phyloP scores from a whole-genome alignment of 2,329 filamentous ascomycete species.

The Magnaporthales sp. region DNA sequence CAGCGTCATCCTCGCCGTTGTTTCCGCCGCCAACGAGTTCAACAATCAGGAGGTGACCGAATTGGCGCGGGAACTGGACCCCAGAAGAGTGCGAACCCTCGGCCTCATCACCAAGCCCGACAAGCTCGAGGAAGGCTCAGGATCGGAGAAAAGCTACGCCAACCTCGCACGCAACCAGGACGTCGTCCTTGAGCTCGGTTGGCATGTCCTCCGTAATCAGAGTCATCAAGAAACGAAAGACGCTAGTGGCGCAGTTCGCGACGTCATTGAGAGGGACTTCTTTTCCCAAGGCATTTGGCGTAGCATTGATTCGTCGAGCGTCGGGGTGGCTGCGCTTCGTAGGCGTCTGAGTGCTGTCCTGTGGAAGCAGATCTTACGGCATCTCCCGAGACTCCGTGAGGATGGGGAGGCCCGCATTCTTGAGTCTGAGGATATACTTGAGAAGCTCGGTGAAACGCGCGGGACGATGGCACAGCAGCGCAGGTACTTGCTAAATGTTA shows the following conservation, averaged over 20 bases:
- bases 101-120: conserved; percentile 53
- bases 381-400: conserved; percentile 34
- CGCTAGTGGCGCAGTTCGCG: conserved; percentile 22
- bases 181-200: conserved; percentile 38
- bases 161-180: conserved; percentile 35
- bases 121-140: conserved; percentile 23
- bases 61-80: conserved; percentile 29
- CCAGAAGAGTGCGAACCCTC: conserved; percentile 32
- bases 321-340: conserved; percentile 41
- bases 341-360: conserved; percentile 42
- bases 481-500: conserved; percentile 19
- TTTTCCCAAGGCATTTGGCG: conserved; percentile 33
- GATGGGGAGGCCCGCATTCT: conserved; percentile 30
- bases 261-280: conserved; percentile 31
- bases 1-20: conserved; percentile 52
- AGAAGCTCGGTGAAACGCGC: conserved; percentile 23
- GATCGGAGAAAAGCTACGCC: conserved; percentile 28
- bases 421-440: conserved; percentile 26
- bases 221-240: conserved; percentile 25
- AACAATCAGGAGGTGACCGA: conserved; percentile 50
- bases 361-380: conserved; percentile 31
- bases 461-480: conserved; percentile 13
- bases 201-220: conserved; percentile 42
- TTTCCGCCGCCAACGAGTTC: conserved; percentile 47
- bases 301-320: conserved; percentile 19